Conservation (phyloP, 2,329 filamentous ascomycete species). For the Fusarium sambucinum region DNA sequence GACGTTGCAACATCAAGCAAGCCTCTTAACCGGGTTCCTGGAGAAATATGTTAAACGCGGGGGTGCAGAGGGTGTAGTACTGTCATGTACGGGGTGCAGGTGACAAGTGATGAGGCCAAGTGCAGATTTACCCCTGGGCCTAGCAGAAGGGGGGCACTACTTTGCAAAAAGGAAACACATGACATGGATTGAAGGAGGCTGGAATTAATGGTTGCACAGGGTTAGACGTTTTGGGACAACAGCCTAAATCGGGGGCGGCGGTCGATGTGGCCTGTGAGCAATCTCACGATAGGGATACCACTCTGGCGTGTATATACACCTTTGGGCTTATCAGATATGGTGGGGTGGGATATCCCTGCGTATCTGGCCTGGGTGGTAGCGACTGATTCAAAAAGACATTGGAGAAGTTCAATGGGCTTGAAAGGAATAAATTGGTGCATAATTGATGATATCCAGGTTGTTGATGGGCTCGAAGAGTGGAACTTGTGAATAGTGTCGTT, state of each 20-base stretch:
- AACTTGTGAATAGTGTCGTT: not conserved
- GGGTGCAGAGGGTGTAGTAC: slow-evolving; percentile 1
- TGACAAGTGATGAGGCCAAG: not conserved
- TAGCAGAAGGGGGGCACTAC: not conserved
- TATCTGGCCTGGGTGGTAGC: not conserved
- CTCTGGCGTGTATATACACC: slow-evolving; percentile 33
- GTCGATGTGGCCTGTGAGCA: slow-evolving; percentile 1
- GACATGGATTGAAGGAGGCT: not conserved
- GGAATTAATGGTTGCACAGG: not conserved
- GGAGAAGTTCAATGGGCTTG: not conserved
- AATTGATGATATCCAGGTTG: fast-evolving
- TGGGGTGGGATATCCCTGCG: slow-evolving; percentile 25
- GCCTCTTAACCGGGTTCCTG: not conserved
- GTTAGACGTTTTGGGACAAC: slow-evolving; percentile 5
- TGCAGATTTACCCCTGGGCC: not conserved
- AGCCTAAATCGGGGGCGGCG: slow-evolving; percentile 12
- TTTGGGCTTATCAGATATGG: slow-evolving; percentile 23
- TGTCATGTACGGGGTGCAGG: slow-evolving; percentile 2
- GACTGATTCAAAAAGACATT: not conserved
- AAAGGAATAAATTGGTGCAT: fast-evolving
- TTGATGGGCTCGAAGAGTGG: not conserved
- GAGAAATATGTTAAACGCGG: not conserved
- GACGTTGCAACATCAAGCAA: not conserved
- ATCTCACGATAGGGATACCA: slow-evolving; percentile 27
- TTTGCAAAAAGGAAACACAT: not conserved